Evolutionary conservation across 345 rosid genomes (phyloP), one percentile per base, ranked within the genome.

Genomic region (Isatis tinctoria): DNA sequence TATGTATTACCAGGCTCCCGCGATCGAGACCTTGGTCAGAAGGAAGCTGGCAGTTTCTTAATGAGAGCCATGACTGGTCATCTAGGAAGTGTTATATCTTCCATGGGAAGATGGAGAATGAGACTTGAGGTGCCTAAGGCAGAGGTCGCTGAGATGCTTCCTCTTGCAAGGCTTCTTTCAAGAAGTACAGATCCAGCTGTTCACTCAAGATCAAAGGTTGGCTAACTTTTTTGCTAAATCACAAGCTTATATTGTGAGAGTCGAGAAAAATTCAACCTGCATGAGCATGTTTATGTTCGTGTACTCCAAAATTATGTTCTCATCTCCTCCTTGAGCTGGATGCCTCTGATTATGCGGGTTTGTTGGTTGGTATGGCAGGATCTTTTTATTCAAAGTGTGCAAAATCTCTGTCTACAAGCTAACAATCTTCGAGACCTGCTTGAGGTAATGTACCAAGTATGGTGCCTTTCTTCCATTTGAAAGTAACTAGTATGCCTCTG

Each of bases 101-200:
- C 97, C 36, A 85, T 94, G 92, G 97, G 98, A 82, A 88, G 98
- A 82, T 94, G 98, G 98, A 90, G 98, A 84, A 85, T 94, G 95
- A 88, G 98, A 83, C 97, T 94, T 77, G 98, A 94, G 84, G 98
- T 94, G 82, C 94, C 98, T 63, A 86, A 83, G 77, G 98, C 98
- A 63, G 97, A 94, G 86, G 95, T 90, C 63, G 93, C 95, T 61
- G 98, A 94, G 87, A 94, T 94, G 98, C 98, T 94, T 79, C 98
- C 97, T 59, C 92, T 94, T 79, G 98, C 98, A 44, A 86, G 97
- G 78, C 97, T 94, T 73, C 90, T 94, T 70, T 94, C 98, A 72
- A 87, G 97, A 81, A 91, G 97, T 81, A 84, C 90, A 64, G 98
- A 94, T 87, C 98, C 98, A 72, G 97, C 91, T 79, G 97, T 94